Base-by-base conservation (phyloP, 2,329 filamentous ascomycete species). In the Cadophora sp. region DNA sequence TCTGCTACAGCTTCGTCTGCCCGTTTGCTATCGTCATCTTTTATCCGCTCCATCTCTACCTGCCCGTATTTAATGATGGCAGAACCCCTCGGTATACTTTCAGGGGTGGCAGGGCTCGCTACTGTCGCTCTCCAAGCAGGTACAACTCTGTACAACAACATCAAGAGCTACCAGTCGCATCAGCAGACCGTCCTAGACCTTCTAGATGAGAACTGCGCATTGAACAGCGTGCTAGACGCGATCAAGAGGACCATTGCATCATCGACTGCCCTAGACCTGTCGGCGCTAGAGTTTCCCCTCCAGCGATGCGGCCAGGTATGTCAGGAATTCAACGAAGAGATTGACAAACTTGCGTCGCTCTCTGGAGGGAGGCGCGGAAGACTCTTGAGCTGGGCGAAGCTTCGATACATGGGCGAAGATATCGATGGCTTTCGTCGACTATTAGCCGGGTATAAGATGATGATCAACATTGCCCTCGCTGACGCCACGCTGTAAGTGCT, bases 351-450 rank as follows among this genome's bases (percentile, higher is more conserved):
- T 66, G 73, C 73, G 39, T 73, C 74, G 48, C 77, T 73, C 48
- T 82, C 80, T 45, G 73, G 70, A 24, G 74, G 69, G 33, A 72
- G 68, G 67, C 73, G 77, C 62, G 75, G 76, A 22, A 83, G 79
- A 71, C 82, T 83, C 71, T 78, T 79, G 51, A 81, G 82, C 69
- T 83, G 27, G 80, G 81, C 80, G 6, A 80, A 75, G 71, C 69
- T 83, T 50, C 78, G 68, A 66, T 83, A 82, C 60, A 81, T 82
- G 77, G 80, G 79, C 33, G 78, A 82, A 50, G 76, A 82, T 67
- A 79, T 83, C 51, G 77, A 79, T 66, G 77, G 76, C 56, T 83
- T 83, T 63, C 76, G 74, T 43, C 70, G 76, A 27, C 70, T 80
- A 45, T 68, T 83, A 36, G 76, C 80, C 45, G 76, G 76, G 48